Base-by-base conservation (phyloP, 345 rosid genomes). In the Arabidopsis arenosa region DNA sequence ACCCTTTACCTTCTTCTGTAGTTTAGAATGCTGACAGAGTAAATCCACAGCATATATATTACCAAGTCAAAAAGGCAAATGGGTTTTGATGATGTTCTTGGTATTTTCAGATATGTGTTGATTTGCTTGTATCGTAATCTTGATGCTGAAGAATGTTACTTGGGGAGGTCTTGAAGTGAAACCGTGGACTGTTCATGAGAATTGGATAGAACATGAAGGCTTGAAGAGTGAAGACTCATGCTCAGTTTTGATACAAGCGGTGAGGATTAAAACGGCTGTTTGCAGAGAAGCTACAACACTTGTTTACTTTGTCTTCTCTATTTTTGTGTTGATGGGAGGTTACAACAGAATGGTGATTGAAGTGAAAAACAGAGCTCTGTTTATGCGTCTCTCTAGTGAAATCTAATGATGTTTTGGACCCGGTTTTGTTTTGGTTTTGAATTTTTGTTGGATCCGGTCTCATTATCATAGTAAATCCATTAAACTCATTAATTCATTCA, bases 1-100 rank as follows among this genome's bases (percentile, higher is more conserved):
- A 40, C 32, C 44, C 62, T 40, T 23, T 55, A 2, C 70, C 85
- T 66, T 51, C 79, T 75, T 75, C 63, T 41, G 6, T 68, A 30
- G 74, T 67, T 68, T 75, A 75, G 44, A 59, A 21, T 66, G 59
- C 60, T 54, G 15, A 8, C 14, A 26, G 61, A 15, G 76, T 37
- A 60, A 41, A 41, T 41, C 12, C 45, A 40, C 13, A 40, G 13
- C 43, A 12, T n/a, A 13, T n/a, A 13, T 13, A 43, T 13, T 13
- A 43, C 15, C 47, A 43, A 43, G n/a, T 43, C 15, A 28, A 28
- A 28, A 28, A 28, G 47, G 47, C 15, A 5, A 43, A 43, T 43
- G 47, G n/a, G 15, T 40, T 40, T 40, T 45, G 18, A 23, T 41
- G 6, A 28, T 28, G 32, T 28, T 28, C 32, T 2, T 28, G 32